phyloP scores from a whole-genome alignment of 192 early-diverging fungal genomes.

The Phlyctochytrium planicorne region DNA sequence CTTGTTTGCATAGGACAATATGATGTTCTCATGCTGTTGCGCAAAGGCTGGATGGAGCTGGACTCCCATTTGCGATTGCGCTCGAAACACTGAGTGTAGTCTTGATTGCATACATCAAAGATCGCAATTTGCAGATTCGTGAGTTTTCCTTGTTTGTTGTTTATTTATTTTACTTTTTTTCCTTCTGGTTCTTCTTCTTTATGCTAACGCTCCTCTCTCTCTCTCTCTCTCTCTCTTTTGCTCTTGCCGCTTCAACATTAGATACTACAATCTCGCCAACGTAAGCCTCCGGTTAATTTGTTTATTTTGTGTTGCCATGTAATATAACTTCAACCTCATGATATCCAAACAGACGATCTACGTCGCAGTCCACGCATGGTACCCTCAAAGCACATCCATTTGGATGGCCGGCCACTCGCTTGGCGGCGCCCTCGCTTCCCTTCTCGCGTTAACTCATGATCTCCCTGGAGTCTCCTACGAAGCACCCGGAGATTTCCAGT shows the following conservation, averaged over 20 bases:
- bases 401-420: slow-evolving; percentile 80
- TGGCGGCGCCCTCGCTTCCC: slow-evolving; percentile 56
- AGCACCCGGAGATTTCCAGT: slow-evolving; percentile 78
- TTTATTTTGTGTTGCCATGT: slow-evolving; percentile 25
- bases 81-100: slow-evolving; percentile 22
- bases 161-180: no score
- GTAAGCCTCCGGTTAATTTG: background rate
- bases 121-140: slow-evolving; percentile 31
- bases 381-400: slow-evolving; percentile 64
- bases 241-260: no score
- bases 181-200: no score
- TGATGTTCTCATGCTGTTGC: slow-evolving; percentile 96
- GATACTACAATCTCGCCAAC: slow-evolving; percentile 68
- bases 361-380: slow-evolving; percentile 61
- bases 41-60: slow-evolving; percentile 78
- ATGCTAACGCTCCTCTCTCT: no score
- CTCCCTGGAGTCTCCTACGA: slow-evolving; percentile 81
- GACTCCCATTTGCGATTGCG: slow-evolving; percentile 83
- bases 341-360: slow-evolving; percentile 54
- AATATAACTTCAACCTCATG: background rate
- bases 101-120: slow-evolving; percentile 29
- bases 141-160: no score
- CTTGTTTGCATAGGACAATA: slow-evolving; percentile 67
- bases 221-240: no score
- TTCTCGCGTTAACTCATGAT: slow-evolving; percentile 81